These are phyloP conservation scores for Scedosporium boydii DNA, from an alignment of 2,329 filamentous ascomycete genomes.

Conservation along the genomic window DNA sequence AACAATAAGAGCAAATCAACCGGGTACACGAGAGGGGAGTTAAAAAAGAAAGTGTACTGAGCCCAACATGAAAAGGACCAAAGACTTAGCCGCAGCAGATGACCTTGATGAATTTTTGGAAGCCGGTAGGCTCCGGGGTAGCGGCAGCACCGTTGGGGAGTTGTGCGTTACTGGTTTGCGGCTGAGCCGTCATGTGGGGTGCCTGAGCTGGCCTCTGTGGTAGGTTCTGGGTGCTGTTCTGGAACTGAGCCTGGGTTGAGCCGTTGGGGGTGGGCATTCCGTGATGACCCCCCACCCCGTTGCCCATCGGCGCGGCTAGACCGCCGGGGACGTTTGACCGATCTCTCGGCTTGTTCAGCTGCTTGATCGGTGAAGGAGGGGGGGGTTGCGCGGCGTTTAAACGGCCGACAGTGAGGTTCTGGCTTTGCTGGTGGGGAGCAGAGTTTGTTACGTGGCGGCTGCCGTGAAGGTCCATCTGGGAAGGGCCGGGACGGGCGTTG, in stretches of 20 bases:
- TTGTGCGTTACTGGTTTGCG: conserved; percentile 29
- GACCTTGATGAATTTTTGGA: conserved; percentile 88
- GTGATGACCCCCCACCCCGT: conserved; percentile 60
- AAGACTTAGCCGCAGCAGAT: conserved; percentile 70
- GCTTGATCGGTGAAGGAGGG: conserved; percentile 76
- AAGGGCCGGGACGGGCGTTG: conserved; percentile 69
- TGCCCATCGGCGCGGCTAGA: conserved; percentile 66
- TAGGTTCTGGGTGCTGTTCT: conserved; percentile 87
- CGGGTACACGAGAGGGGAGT: background rate
- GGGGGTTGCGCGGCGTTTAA: conserved; percentile 91
- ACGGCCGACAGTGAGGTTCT: conserved; percentile 68
- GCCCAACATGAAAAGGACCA: background rate
- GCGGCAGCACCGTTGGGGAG: conserved; percentile 36
- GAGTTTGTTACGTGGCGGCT: conserved; percentile 57
- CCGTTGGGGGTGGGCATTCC: conserved; percentile 78
- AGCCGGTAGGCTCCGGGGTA: conserved; percentile 68
- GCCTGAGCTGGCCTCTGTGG: conserved; percentile 55
- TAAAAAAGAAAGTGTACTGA: background rate
- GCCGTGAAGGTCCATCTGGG: conserved; percentile 75
- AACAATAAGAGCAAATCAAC: background rate
- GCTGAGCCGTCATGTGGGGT: conserved; percentile 41
- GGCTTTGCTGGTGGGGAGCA: conserved; percentile 52
- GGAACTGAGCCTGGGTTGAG: conserved; percentile 92
- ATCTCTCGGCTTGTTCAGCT: conserved; percentile 64
- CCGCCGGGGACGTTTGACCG: conserved; percentile 71